Base-by-base conservation (phyloP, 306 rosid species). In the Crataegus laevigata region DNA sequence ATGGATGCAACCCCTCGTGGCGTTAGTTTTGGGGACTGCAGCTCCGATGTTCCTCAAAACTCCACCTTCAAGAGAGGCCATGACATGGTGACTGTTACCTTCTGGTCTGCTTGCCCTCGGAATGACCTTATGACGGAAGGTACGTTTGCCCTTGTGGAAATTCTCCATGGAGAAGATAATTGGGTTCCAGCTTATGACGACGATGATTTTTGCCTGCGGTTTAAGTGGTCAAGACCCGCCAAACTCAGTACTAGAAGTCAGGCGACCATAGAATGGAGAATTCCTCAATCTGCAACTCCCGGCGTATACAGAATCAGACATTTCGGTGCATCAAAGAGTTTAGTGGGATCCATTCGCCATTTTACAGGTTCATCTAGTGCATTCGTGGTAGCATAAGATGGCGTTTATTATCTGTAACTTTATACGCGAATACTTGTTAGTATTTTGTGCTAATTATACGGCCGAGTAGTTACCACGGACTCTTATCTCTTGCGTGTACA, bases 51-150 rank as follows among this genome's bases (percentile, higher is more conserved):
- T 62, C 93, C 88, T 18, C 60, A 77, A 64, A 91, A 94, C 75
- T 82, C 96, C 34, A 87, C 93, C 70, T 94, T 89, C 70, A 87
- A 82, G 73, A 83, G 77, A 73, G 96, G 93, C 21, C 75, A 22
- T 26, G 87, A 88, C 50, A 75, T 54, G 83, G 97, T 86, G 70
- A 69, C 86, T 0, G 96, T 77, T 43, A 74, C 84, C 43, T 94
- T 94, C 86, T 91, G 96, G 97, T 82, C 98, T 0, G 97, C 94
- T 18, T 94, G 98, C 72, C 98, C 97, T 68, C 89, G 98, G 1
- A 94, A 94, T 24, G 96, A 91, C 82, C 96, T 88, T 38, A 82
- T 91, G 98, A 94, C 94, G 21, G 98, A 94, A 82, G 96, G 97
- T 40, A 94, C 98, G 72, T 94, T 84, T 76, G 86, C 91, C 71